phyloP scores from a whole-genome alignment of 2,329 filamentous ascomycete genomes.

The Xylariaceae sp. region DNA sequence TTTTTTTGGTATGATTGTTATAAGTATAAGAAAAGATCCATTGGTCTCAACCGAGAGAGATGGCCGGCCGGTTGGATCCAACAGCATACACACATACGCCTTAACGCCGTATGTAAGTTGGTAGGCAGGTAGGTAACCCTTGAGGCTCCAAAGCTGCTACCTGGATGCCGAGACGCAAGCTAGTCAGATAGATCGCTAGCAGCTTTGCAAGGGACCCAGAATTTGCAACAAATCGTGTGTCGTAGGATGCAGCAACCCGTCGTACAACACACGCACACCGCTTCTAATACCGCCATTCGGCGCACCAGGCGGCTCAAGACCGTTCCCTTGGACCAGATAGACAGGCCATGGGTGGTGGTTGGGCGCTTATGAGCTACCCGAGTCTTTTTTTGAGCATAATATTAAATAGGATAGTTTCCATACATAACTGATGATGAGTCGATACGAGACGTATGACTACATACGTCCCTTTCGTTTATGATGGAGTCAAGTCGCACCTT shows the following conservation, averaged over 20 bases:
- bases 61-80: too few relatives aligned
- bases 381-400: background rate
- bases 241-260: slow-evolving; percentile 4
- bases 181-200: background rate
- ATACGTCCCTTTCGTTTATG: background rate
- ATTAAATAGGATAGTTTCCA: background rate
- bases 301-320: slow-evolving; percentile 1
- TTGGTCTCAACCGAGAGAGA: background rate
- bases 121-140: too few relatives aligned
- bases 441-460: background rate
- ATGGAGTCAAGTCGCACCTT: background rate
- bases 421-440: background rate
- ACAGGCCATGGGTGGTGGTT: background rate
- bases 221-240: slow-evolving; percentile 11
- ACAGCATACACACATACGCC: too few relatives aligned
- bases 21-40: background rate
- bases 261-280: slow-evolving; percentile 25
- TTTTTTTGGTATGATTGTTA: too few relatives aligned
- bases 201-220: slow-evolving; percentile 5
- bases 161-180: background rate
- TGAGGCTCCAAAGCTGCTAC: background rate
- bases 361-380: background rate
- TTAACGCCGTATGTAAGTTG: too few relatives aligned
- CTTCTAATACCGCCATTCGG: slow-evolving; percentile 6
- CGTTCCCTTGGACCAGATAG: background rate